Base-by-base conservation (phyloP, 2,329 filamentous ascomycete genomes). In the Diaporthe sp. region DNA sequence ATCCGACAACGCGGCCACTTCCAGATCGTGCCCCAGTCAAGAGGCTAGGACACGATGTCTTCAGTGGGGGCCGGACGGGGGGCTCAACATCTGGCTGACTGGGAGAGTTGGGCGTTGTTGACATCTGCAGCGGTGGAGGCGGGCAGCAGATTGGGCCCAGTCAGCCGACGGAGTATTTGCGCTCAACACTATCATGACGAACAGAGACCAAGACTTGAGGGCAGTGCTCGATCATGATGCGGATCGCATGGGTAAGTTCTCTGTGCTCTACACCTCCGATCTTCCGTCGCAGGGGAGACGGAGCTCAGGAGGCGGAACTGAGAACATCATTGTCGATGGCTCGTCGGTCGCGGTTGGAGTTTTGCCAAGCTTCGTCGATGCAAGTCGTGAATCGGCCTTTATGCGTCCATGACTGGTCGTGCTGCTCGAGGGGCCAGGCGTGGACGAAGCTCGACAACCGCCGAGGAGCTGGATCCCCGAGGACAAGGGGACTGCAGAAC, bases 21-120 rank as follows among this genome's bases (percentile, higher is more conserved):
- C 70, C 74, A 75, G 74, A 55, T 53, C 46, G 6, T 34, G 25
- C 9, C 31, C 61, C 42, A 25, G 34, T 49, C 31, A 9, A n/a
- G 6, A 3, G 31, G 39, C 34, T 12, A 13, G 46, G 34, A 13
- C 28, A 28, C 46, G n/a, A 67, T 42, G 28, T 42, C 42, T 73
- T 60, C 60, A 73, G 71, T 73, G 53, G 70, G 60, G 65, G 73
- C 51, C 62, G 62, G 75, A 74, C 75, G 62, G 71, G 61, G 44
- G 71, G 62, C 71, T 76, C 71, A 46, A 76, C 71, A 65, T 60
- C 53, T 53, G 62, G 61, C 74, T 71, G 74, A 61, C 61, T 67
- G 72, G 39, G 49, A n/a, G 44, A 2, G 8, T 62, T 57, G 28
- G 44, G 57, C 2, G n/a, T 42, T 61, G 42, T 53, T 39, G 34